These are phyloP conservation scores for Blastobotrys parvus DNA, from an alignment of 805 yeast genomes.

Conservation along the genomic window DNA sequence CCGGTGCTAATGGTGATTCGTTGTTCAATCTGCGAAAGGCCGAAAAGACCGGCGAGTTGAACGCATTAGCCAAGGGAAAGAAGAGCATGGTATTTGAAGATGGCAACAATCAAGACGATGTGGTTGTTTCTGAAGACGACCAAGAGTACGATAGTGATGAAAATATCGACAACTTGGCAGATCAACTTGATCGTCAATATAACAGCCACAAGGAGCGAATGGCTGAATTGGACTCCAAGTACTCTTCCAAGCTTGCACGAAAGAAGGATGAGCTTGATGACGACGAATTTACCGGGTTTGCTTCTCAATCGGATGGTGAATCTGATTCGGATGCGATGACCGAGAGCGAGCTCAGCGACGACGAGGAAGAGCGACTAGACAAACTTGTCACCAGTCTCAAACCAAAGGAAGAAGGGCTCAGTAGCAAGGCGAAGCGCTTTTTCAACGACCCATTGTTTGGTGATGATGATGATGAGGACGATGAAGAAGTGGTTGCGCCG, in stretches of 20 bases:
- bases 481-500: not conserved
- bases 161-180: slow-evolving; percentile 51
- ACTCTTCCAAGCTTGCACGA: slow-evolving; percentile 43
- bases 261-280: slow-evolving; percentile 24
- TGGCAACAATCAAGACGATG: slow-evolving; percentile 24
- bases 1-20: slow-evolving; percentile 63
- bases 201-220: slow-evolving; percentile 45
- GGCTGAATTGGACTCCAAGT: slow-evolving; percentile 38
- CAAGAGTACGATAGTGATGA: slow-evolving; percentile 29
- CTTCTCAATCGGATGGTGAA: slow-evolving; percentile 25
- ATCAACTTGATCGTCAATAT: slow-evolving; percentile 78
- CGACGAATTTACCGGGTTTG: slow-evolving; percentile 26
- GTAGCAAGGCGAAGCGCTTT: slow-evolving; percentile 30
- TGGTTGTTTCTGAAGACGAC: slow-evolving; percentile 22
- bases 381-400: slow-evolving; percentile 15
- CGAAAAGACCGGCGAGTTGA: slow-evolving; percentile 75
- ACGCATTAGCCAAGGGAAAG: slow-evolving; percentile 69
- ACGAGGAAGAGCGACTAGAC: slow-evolving; percentile 10
- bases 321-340: slow-evolving; percentile 17
- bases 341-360: slow-evolving; percentile 9
- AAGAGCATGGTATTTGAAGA: slow-evolving; percentile 33
- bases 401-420: slow-evolving; percentile 16
- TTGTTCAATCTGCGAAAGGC: slow-evolving; percentile 80
- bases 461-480: slow-evolving; percentile 18
- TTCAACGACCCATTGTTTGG: slow-evolving; percentile 32